These are phyloP conservation scores for Macrophomina tecta DNA, from an alignment of 2,329 filamentous ascomycete species.

Conservation along the genomic window DNA sequence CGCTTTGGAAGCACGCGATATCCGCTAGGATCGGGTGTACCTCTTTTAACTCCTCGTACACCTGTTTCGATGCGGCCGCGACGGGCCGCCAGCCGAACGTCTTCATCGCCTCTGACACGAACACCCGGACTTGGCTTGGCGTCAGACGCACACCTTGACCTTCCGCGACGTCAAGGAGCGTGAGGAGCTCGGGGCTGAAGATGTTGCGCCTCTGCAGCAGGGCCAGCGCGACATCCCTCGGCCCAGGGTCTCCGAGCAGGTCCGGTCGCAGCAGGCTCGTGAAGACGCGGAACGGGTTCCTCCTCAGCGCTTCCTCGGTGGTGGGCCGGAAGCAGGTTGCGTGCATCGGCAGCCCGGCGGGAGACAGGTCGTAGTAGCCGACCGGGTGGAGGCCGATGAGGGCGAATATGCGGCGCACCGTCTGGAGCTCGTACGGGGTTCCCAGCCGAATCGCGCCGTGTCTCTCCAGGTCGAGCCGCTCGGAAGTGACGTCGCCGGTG, in stretches of 20 bases:
- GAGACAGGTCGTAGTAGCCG: slow-evolving; percentile 59
- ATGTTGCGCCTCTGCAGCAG: slow-evolving; percentile 49
- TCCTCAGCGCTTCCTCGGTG: slow-evolving; percentile 40
- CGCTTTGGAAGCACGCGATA: slow-evolving; percentile 47
- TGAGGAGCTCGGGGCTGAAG: slow-evolving; percentile 42
- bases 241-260: slow-evolving; percentile 43
- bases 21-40: slow-evolving; percentile 59
- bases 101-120: slow-evolving; percentile 53
- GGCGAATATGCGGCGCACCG: slow-evolving; percentile 53
- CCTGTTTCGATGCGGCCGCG: slow-evolving; percentile 48
- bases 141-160: slow-evolving; percentile 37
- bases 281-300: slow-evolving; percentile 56
- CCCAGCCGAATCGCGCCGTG: slow-evolving; percentile 60
- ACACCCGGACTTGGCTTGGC: slow-evolving; percentile 40
- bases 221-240: slow-evolving; percentile 41
- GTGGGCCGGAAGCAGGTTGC: slow-evolving; percentile 59
- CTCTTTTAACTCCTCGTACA: slow-evolving; percentile 50
- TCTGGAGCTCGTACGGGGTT: slow-evolving; percentile 51
- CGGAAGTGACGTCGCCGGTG: slow-evolving; percentile 27
- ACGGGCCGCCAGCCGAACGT: slow-evolving; percentile 57
- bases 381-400: slow-evolving; percentile 58
- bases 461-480: slow-evolving; percentile 42
- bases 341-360: slow-evolving; percentile 57
- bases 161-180: slow-evolving; percentile 47
- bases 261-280: slow-evolving; percentile 52